These are phyloP conservation scores for Fusarium ambrosium DNA, from an alignment of 2,329 filamentous ascomycete genomes.

Conservation along the genomic window DNA sequence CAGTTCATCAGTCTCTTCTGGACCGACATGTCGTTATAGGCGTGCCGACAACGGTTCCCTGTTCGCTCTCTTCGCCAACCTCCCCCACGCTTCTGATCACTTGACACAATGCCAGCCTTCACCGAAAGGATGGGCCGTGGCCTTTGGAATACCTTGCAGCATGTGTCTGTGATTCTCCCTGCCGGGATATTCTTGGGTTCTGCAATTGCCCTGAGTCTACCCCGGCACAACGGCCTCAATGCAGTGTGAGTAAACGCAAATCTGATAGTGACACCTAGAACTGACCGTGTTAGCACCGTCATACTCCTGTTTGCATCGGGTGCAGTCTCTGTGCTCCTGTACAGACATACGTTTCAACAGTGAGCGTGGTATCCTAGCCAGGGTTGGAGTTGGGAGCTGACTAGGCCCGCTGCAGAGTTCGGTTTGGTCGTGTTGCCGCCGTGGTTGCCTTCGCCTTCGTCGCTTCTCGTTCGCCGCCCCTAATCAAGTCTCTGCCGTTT, in stretches of 20 bases:
- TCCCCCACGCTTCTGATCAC: not conserved
- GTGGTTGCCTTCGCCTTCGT: constrained; percentile 20
- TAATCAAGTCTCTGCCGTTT: not conserved
- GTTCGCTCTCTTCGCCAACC: not conserved
- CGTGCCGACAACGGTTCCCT: not conserved
- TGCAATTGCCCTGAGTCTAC: constrained; percentile 27
- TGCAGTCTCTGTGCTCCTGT: constrained; percentile 20
- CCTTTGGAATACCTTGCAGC: constrained; percentile 4
- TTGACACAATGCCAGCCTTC: constrained; percentile 15
- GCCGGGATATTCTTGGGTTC: constrained; percentile 35
- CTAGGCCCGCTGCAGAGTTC: constrained; percentile 25
- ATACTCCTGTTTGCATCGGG: constrained; percentile 31
- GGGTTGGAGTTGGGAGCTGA: constrained; percentile 28
- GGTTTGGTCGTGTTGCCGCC: constrained; percentile 26
- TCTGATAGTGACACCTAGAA: not conserved
- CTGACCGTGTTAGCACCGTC: constrained; percentile 32
- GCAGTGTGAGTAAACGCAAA: constrained; percentile 32
- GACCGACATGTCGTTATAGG: not conserved
- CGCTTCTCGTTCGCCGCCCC: constrained; percentile 10
- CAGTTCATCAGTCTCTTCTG: not conserved
- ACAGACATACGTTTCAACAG: constrained; percentile 33
- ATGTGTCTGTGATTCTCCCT: constrained; percentile 23
- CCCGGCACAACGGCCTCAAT: constrained; percentile 23
- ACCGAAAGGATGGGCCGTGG: not conserved
- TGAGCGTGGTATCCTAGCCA: constrained; percentile 21